A percentile compares a stretch with the other conserved stretches of the same genome.
Conservation (phyloP, 768 basidiomycete genomes). For the Podaxis sp. region DNA sequence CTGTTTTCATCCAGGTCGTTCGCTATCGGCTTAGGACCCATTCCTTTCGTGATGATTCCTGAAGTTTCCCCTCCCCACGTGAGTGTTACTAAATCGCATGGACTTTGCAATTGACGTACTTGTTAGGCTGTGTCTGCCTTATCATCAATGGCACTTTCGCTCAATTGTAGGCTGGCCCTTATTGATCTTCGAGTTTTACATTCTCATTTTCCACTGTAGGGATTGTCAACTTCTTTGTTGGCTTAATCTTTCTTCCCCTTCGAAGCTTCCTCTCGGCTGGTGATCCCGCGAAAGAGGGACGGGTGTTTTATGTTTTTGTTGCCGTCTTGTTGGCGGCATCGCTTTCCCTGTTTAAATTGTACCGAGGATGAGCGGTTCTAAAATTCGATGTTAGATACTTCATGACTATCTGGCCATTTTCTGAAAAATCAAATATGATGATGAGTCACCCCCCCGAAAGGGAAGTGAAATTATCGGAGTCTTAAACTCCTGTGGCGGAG, state of each 20-base stretch:
- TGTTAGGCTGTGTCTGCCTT: constrained; percentile 75
- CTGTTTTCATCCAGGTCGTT: constrained; percentile 58
- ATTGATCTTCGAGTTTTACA: background rate
- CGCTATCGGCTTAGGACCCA: constrained; percentile 85
- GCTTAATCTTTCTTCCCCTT: constrained; percentile 81
- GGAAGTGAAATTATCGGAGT: constrained; percentile 23
- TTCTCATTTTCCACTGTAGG: constrained; percentile 43
- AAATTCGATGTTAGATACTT: background rate
- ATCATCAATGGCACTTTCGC: constrained; percentile 70
- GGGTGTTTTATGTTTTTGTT: constrained; percentile 87
- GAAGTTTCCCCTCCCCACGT: constrained; percentile 84
- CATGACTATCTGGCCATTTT: background rate
- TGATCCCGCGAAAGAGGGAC: constrained; percentile 66
- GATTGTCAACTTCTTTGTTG: constrained; percentile 84
- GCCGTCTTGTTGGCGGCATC: constrained; percentile 45
- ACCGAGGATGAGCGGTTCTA: constrained; percentile 30
- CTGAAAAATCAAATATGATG: background rate
- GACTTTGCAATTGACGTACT: constrained; percentile 6
- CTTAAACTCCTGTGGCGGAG: constrained; percentile 32
- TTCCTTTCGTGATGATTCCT: constrained; percentile 91
- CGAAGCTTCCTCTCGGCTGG: constrained; percentile 71
- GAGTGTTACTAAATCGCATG: constrained; percentile 25
- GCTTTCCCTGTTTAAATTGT: constrained; percentile 37
- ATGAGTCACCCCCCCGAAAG: background rate
- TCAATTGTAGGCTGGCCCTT: constrained; percentile 54